Evolutionary conservation across 352 stramenopile genomes (phyloP).

Genomic region (Pythium diclinum): DNA sequence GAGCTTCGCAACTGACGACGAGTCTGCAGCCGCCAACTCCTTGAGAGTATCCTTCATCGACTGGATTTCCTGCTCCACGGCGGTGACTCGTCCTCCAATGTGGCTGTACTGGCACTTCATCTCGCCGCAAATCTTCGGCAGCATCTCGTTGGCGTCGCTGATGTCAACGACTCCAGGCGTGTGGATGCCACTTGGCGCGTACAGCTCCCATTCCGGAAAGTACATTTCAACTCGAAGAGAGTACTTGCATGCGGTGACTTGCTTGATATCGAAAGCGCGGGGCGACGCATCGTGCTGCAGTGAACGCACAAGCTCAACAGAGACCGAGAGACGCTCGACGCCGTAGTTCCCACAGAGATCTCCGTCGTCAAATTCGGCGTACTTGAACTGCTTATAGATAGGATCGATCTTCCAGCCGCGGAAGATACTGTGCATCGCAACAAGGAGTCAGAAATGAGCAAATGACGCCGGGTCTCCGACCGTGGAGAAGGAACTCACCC

Average conservation of each 20-base stretch:
- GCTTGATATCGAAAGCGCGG: conserved; percentile 51
- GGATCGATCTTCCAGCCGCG: conserved; percentile 77
- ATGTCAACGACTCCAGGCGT: conserved; percentile 69
- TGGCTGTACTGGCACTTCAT: conserved; percentile 69
- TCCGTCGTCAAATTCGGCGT: conserved; percentile 75
- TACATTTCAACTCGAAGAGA: conserved; percentile 46
- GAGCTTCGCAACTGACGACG: conserved; percentile 44
- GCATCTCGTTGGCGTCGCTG: conserved; percentile 42
- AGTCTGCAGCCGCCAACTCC: conserved; percentile 12
- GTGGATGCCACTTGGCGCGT: conserved; percentile 51
- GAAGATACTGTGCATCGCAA: conserved; percentile 47
- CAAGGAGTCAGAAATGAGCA: not conserved
- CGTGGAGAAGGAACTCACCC: conserved; percentile 30
- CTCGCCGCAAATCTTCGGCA: conserved; percentile 63
- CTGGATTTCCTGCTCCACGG: conserved; percentile 52
- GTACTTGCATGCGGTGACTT: conserved; percentile 58
- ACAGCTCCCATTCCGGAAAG: conserved; percentile 39
- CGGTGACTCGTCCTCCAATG: conserved; percentile 42
- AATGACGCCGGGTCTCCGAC: not conserved
- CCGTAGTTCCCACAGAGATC: conserved; percentile 51
- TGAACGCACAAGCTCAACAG: conserved; percentile 52
- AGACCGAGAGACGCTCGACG: conserved; percentile 37
- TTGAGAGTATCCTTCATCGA: conserved; percentile 19
- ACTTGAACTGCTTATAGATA: conserved; percentile 74
- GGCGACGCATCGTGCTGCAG: conserved; percentile 36